Conservation (phyloP, 2,329 filamentous ascomycete species). For the Aspergillus glaucus region DNA sequence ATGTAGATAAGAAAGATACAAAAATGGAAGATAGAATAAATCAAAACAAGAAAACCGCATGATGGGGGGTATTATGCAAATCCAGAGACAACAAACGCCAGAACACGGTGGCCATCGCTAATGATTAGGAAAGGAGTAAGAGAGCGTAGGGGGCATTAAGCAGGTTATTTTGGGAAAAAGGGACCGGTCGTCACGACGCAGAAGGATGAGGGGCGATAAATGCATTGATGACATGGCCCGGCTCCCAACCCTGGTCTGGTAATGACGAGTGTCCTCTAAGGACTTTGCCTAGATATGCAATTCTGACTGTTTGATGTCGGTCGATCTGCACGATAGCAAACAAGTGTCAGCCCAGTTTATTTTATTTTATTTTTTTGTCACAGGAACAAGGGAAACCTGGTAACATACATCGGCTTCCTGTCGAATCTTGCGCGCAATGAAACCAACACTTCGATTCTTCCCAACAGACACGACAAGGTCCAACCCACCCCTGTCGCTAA, state of each 20-base stretch:
- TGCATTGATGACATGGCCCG: conserved; percentile 70
- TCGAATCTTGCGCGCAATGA: conserved; percentile 56
- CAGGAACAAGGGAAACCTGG: too few species aligned
- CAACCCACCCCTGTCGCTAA: conserved; percentile 59
- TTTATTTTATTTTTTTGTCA: not conserved
- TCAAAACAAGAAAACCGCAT: not conserved
- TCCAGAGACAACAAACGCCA: not conserved
- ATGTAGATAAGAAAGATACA: too few species aligned
- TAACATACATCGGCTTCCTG: conserved; percentile 57
- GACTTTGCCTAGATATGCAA: conserved; percentile 76
- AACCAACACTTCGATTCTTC: conserved; percentile 58
- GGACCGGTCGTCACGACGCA: conserved; percentile 3
- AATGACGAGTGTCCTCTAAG: conserved; percentile 64
- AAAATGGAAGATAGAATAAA: not conserved
- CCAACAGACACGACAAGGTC: conserved; percentile 56
- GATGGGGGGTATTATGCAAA: not conserved
- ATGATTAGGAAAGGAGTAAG: not conserved
- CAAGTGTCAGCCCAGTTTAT: not conserved
- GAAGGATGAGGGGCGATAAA: conserved; percentile 49
- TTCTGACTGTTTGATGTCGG: conserved; percentile 54
- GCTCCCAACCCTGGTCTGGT: conserved; percentile 65
- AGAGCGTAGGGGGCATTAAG: not conserved
- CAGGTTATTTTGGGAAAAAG: not conserved
- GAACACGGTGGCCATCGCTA: not conserved
- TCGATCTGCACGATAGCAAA: conserved; percentile 46